Conservation (phyloP, 257 asterid genomes). For the Marsdenia floribunda region DNA sequence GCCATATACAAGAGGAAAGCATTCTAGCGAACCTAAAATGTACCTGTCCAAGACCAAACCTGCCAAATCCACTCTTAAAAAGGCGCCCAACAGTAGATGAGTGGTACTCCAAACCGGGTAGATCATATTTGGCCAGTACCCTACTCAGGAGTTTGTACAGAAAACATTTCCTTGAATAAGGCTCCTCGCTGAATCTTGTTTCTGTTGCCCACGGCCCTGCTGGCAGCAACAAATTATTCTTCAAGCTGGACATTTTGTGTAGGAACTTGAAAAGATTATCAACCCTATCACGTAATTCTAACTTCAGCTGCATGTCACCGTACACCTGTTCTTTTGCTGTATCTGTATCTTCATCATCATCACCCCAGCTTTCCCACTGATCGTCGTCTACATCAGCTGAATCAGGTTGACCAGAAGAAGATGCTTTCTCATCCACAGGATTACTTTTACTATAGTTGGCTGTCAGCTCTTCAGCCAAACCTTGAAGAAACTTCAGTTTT, state of each 20-base stretch:
- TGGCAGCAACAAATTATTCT: constrained; percentile 41
- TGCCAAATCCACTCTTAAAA: constrained; percentile 92
- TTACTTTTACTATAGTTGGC: constrained; percentile 41
- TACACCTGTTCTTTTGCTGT: constrained; percentile 51
- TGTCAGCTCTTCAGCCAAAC: constrained; percentile 59
- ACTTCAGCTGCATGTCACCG: constrained; percentile 79
- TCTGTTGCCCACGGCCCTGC: constrained; percentile 42
- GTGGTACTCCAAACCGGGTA: constrained; percentile 89
- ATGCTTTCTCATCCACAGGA: constrained; percentile 41
- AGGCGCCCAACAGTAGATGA: constrained; percentile 96
- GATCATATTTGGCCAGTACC: constrained; percentile 59
- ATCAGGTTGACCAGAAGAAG: constrained; percentile 32
- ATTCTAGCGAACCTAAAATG: constrained; percentile 2
- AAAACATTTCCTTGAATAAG: constrained; percentile 65
- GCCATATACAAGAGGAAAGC: background rate
- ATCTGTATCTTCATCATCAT: constrained; percentile 51
- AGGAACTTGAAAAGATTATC: constrained; percentile 85
- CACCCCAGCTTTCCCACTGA: constrained; percentile 91
- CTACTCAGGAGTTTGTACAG: constrained; percentile 58
- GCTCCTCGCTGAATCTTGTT: constrained; percentile 55
- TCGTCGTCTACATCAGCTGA: constrained; percentile 67
- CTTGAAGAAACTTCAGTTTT: constrained; percentile 67
- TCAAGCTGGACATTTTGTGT: constrained; percentile 67
- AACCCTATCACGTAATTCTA: constrained; percentile 84
- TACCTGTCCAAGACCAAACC: constrained; percentile 99